A percentile compares a stretch with the other conserved stretches of the same genome.
These are phyloP conservation scores for Xylariaceae sp. DNA, from an alignment of 2,329 filamentous ascomycete genomes.

Conservation along the genomic window DNA sequence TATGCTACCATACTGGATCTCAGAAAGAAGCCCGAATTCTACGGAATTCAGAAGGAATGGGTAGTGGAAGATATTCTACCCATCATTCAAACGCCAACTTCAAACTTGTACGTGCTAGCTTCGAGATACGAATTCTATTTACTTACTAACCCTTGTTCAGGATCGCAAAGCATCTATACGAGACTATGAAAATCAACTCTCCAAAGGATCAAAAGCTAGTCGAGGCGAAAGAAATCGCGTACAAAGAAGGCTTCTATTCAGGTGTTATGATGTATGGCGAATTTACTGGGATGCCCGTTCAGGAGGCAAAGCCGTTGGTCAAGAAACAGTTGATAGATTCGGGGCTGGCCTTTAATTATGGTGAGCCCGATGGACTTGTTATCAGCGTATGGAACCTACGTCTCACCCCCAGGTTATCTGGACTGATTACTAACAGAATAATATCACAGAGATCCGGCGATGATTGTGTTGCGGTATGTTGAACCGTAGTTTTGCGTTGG, in stretches of 20 bases:
- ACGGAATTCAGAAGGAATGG: slow-evolving; percentile 96
- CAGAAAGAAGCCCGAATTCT: slow-evolving; percentile 92
- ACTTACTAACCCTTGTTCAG: not conserved
- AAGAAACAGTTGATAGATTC: slow-evolving; percentile 70
- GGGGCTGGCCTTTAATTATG: slow-evolving; percentile 82
- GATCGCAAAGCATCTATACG: slow-evolving; percentile 15
- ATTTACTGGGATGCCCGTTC: slow-evolving; percentile 81
- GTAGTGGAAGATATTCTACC: slow-evolving; percentile 84
- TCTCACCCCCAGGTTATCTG: not conserved
- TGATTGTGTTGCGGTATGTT: slow-evolving; percentile 69
- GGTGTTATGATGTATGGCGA: slow-evolving; percentile 85
- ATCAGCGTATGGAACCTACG: slow-evolving; percentile 11
- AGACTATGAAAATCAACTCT: slow-evolving; percentile 73
- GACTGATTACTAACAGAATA: slow-evolving; percentile 38
- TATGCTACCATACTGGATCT: slow-evolving; percentile 85
- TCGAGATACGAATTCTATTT: not conserved
- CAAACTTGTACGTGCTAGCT: slow-evolving; percentile 9
- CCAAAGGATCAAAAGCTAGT: slow-evolving; percentile 92
- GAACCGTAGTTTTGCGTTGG: not conserved
- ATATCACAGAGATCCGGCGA: slow-evolving; percentile 68
- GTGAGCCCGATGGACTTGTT: slow-evolving; percentile 66
- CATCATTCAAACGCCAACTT: slow-evolving; percentile 83
- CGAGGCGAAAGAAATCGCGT: slow-evolving; percentile 92
- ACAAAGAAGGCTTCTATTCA: slow-evolving; percentile 97
- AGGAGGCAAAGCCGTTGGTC: slow-evolving; percentile 82